A percentile compares a stretch with the other conserved stretches of the same genome.
Conservation (phyloP, 768 basidiomycete genomes). For the Scleroderma bovista region DNA sequence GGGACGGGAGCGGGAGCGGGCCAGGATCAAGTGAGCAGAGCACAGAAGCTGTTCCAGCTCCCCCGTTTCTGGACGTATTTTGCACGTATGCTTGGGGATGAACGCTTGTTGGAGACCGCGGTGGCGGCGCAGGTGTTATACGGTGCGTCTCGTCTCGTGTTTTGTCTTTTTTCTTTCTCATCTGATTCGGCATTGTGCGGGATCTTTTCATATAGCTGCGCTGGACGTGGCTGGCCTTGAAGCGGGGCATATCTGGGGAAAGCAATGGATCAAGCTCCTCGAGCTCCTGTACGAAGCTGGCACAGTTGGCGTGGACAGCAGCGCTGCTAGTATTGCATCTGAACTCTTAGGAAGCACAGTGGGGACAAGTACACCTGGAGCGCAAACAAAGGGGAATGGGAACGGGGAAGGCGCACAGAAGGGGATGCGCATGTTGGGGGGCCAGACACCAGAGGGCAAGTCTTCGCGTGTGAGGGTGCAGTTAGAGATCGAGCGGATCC, state of each 20-base stretch:
- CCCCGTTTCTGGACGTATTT: slow-evolving; percentile 72
- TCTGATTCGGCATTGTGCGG: slow-evolving; percentile 10
- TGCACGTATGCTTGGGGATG: slow-evolving; percentile 52
- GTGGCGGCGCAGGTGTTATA: slow-evolving; percentile 66
- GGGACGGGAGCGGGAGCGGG: too few relatives aligned
- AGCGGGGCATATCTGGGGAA: slow-evolving; percentile 63
- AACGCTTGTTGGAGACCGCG: slow-evolving; percentile 46
- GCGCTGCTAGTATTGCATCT: too few relatives aligned
- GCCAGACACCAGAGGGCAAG: slow-evolving; percentile 51
- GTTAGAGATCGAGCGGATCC: slow-evolving; percentile 61
- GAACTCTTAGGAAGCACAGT: too few relatives aligned
- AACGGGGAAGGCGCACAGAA: background rate
- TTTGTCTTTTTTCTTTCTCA: background rate
- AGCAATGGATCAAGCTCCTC: slow-evolving; percentile 73
- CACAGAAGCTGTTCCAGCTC: slow-evolving; percentile 44
- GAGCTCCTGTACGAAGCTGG: slow-evolving; percentile 59
- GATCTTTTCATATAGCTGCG: slow-evolving; percentile 42
- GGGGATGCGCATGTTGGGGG: slow-evolving; percentile 47
- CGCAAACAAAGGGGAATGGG: background rate
- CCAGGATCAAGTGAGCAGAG: background rate
- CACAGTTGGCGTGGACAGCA: slow-evolving; percentile 44
- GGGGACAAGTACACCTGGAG: slow-evolving; percentile 11
- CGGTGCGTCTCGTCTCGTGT: slow-evolving; percentile 40
- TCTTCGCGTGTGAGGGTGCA: slow-evolving; percentile 61
- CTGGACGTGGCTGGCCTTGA: slow-evolving; percentile 65